These are phyloP conservation scores for Hygrophorus pudorinus DNA, from an alignment of 768 basidiomycete species.

Conservation along the genomic window DNA sequence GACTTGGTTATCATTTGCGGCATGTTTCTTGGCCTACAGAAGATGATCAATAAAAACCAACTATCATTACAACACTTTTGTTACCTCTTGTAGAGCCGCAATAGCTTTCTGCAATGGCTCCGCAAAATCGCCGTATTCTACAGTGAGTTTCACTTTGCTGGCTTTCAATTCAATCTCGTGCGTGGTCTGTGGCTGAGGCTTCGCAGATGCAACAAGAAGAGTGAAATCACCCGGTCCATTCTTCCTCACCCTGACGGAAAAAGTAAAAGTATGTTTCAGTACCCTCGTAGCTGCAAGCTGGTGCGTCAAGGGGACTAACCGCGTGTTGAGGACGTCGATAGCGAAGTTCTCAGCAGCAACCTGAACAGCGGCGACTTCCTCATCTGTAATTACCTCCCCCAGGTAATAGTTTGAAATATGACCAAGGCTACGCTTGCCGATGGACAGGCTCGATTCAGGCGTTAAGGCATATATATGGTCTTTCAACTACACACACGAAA, in stretches of 20 bases:
- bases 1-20: conserved; percentile 61
- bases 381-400: conserved; percentile 61
- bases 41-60: neutral
- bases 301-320: conserved; percentile 30
- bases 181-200: conserved; percentile 25
- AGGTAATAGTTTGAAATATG: conserved; percentile 84
- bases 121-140: conserved; percentile 73
- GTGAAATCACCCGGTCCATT: conserved; percentile 51
- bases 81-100: conserved; percentile 50
- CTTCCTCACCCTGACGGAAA: conserved; percentile 54
- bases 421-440: conserved; percentile 71
- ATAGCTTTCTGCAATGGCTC: conserved; percentile 43
- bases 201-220: conserved; percentile 66
- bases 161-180: conserved; percentile 39
- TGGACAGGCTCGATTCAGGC: conserved; percentile 60
- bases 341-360: conserved; percentile 62
- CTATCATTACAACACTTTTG: neutral
- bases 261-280: neutral
- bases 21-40: conserved; percentile 58
- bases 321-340: conserved; percentile 75
- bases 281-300: neutral
- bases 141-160: conserved; percentile 39
- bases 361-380: conserved; percentile 71
- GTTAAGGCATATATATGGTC: conserved; percentile 60
- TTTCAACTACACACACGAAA: conserved; percentile 39